Percentiles rank a stretch among this genome's conserved stretches.
Conservation (phyloP, 208 protist species). For the Leishmania turanica region DNA sequence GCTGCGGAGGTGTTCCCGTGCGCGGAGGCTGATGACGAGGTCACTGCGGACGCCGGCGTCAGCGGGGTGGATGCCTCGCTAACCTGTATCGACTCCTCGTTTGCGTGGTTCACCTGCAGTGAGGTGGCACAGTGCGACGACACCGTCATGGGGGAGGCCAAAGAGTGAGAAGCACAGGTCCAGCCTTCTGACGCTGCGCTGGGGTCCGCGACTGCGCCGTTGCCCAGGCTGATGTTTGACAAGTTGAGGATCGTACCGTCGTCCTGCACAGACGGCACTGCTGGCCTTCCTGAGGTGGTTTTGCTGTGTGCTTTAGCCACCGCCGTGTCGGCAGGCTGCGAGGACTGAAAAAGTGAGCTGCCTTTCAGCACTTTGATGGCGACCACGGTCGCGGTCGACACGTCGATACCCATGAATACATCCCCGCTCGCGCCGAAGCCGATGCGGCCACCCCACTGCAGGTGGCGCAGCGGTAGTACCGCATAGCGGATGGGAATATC, state of each 20-base stretch:
- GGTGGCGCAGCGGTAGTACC: constrained; percentile 46
- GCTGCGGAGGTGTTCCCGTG: constrained; percentile 2
- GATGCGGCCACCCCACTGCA: constrained; percentile 68
- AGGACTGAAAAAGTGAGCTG: constrained; percentile 18
- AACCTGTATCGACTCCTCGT: constrained; percentile 11
- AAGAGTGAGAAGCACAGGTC: not conserved
- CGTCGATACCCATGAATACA: constrained; percentile 77
- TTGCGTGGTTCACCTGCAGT: not conserved
- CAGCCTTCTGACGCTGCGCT: not conserved
- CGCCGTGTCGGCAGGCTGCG: not conserved
- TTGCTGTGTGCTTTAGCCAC: not conserved
- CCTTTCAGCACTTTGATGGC: constrained; percentile 81
- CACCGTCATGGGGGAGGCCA: not conserved
- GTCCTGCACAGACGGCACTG: not conserved
- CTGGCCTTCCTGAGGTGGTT: not conserved
- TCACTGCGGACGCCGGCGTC: not conserved
- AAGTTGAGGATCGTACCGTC: constrained; percentile 3
- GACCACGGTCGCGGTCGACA: constrained; percentile 49
- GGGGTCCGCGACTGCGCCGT: not conserved
- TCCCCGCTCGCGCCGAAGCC: constrained; percentile 59
- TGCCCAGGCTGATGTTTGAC: constrained; percentile 6
- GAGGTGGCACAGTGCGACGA: not conserved
- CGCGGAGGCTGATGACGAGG: not conserved
- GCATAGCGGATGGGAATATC: constrained; percentile 41
- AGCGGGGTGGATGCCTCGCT: constrained; percentile 10